These are phyloP conservation scores for Flagelloscypha sp. DNA, from an alignment of 768 basidiomycete genomes.

Conservation along the genomic window DNA sequence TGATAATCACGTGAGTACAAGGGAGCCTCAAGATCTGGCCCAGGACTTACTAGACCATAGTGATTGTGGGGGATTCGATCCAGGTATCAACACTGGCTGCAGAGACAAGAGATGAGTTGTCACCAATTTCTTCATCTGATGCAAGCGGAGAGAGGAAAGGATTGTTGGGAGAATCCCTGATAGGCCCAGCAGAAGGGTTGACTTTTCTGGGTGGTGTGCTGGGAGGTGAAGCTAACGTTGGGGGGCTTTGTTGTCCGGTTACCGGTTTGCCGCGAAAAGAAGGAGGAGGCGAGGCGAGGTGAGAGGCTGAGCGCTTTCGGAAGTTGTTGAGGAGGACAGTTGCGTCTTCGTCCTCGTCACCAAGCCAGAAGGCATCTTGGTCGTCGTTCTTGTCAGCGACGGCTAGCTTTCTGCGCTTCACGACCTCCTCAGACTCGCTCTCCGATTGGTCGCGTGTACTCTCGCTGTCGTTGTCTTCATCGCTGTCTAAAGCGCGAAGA, in stretches of 20 bases:
- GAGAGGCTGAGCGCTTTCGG: slow-evolving; percentile 1
- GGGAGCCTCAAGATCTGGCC: not conserved
- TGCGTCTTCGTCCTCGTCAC: slow-evolving; percentile 3
- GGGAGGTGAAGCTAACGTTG: not conserved
- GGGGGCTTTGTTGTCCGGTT: not conserved
- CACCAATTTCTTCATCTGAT: slow-evolving; percentile 11
- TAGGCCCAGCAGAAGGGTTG: too few species aligned
- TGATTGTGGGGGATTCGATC: slow-evolving; percentile 35
- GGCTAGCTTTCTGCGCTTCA: slow-evolving; percentile 18
- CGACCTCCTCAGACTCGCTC: slow-evolving; percentile 8
- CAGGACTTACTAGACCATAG: slow-evolving; percentile 41
- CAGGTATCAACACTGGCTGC: slow-evolving; percentile 8
- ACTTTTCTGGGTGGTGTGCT: too few species aligned
- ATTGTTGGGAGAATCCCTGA: slow-evolving; percentile 43
- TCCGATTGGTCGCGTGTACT: slow-evolving; percentile 5
- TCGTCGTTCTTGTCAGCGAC: slow-evolving; percentile 20
- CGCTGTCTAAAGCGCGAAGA: slow-evolving; percentile 14
- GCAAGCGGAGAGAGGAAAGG: slow-evolving; percentile 31
- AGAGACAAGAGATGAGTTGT: too few species aligned
- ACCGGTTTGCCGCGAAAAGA: slow-evolving; percentile 4
- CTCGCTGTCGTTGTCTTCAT: slow-evolving; percentile 3
- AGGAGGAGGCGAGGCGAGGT: slow-evolving; percentile 6
- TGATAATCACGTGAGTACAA: slow-evolving; percentile 4
- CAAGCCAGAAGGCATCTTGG: slow-evolving; percentile 24
- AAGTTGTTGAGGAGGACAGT: slow-evolving; percentile 1